A percentile compares a stretch with the other conserved stretches of the same genome.
These are phyloP conservation scores for Agrocybe chaxingu DNA, from an alignment of 768 basidiomycete genomes.

Conservation along the genomic window DNA sequence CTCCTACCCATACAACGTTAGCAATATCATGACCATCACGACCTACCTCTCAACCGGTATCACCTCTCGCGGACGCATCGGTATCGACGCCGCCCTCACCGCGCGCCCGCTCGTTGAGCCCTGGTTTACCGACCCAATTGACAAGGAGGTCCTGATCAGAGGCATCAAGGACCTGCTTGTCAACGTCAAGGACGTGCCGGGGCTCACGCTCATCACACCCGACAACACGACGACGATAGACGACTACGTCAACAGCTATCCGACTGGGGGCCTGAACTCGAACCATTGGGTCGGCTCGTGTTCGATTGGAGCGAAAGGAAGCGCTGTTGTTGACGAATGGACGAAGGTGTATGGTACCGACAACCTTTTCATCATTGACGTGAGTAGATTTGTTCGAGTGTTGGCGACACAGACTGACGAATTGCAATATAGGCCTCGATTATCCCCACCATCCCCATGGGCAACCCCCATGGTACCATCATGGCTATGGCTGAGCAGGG, in stretches of 20 bases:
- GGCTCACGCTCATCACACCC: conserved; percentile 55
- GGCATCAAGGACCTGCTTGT: conserved; percentile 41
- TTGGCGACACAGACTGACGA: no score
- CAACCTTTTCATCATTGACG: conserved; percentile 56
- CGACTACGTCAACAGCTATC: conserved; percentile 45
- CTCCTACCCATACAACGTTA: conserved; percentile 47
- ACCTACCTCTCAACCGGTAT: conserved; percentile 59
- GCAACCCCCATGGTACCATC: conserved; percentile 54
- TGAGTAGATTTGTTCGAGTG: conserved; percentile 14
- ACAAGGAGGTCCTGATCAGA: conserved; percentile 48
- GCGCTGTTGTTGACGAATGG: conserved; percentile 53
- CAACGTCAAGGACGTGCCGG: conserved; percentile 32
- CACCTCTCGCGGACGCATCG: conserved; percentile 60
- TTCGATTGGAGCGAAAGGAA: conserved; percentile 36
- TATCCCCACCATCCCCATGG: conserved; percentile 51
- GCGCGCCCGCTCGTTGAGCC: conserved; percentile 47
- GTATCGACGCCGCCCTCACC: conserved; percentile 50
- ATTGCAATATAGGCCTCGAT: no score
- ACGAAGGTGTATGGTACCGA: conserved; percentile 48
- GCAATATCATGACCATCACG: conserved; percentile 61
- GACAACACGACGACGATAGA: conserved; percentile 55
- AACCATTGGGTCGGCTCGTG: conserved; percentile 67
- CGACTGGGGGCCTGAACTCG: conserved; percentile 41
- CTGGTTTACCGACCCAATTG: conserved; percentile 57
- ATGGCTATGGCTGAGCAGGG: conserved; percentile 61